Conservation (phyloP, 2,329 filamentous ascomycete genomes). For the Trichoderma harzianum region DNA sequence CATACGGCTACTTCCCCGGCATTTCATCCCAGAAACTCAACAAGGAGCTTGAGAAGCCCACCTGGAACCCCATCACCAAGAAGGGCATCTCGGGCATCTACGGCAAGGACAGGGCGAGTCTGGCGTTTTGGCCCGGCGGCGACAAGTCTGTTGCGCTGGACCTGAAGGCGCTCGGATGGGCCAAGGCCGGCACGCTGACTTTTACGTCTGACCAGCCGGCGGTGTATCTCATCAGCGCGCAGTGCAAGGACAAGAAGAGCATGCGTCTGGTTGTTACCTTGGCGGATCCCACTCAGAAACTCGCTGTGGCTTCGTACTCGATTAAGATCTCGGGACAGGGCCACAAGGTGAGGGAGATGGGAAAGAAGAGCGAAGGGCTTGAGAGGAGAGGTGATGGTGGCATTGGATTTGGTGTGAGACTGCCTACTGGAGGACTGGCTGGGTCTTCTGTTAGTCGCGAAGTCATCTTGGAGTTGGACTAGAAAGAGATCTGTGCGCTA, state of each 20-base stretch:
- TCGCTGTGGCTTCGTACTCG: constrained; percentile 13
- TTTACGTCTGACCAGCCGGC: constrained; percentile 21
- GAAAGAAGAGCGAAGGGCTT: neutral
- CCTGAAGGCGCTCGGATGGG: constrained; percentile 22
- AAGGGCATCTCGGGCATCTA: constrained; percentile 22
- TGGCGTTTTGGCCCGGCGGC: constrained; percentile 26
- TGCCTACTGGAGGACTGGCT: constrained; percentile 22
- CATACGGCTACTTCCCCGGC: constrained; percentile 23
- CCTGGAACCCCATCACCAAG: constrained; percentile 19
- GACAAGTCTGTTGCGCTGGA: constrained; percentile 19
- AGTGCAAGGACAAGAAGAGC: constrained; percentile 6
- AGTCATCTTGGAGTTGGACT: constrained; percentile 6
- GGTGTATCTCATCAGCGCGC: constrained; percentile 19
- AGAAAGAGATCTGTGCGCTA: neutral
- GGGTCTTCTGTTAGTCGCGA: constrained; percentile 22
- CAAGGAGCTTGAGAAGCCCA: constrained; percentile 17
- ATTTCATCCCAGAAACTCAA: constrained; percentile 15
- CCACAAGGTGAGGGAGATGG: neutral
- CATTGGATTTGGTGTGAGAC: constrained; percentile 14
- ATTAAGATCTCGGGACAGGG: constrained; percentile 4
- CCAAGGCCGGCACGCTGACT: constrained; percentile 19
- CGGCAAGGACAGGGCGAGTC: constrained; percentile 19
- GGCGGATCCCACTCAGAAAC: constrained; percentile 25
- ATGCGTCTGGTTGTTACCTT: constrained; percentile 18
- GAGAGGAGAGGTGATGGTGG: neutral